Base-by-base conservation (phyloP, 192 early-diverging fungal genomes). In the Rhizophagus prolifer region DNA sequence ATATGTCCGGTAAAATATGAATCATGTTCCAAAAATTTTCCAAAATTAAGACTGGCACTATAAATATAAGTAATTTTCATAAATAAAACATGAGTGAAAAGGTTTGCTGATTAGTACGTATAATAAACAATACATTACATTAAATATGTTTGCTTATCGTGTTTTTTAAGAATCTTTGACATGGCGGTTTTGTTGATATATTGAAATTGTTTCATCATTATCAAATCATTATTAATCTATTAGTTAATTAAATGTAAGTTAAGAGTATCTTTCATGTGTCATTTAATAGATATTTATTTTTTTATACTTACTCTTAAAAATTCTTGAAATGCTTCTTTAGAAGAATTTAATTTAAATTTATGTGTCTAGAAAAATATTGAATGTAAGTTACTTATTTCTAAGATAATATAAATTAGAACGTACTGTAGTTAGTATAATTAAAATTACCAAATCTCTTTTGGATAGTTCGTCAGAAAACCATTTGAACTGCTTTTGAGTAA, bases 121-220 rank as follows among this genome's bases (percentile, higher is more conserved):
- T 44, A 44, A 44, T 44, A 9, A 9, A 19, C 58, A 14, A 23
- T 65, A 72, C 78, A 70, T 84, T n/a, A 87, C 86, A 34, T 75
- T 63, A 96, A 79, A 28, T 90, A 89, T 12, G 91, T 94, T 26
- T 90, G 88, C 79, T 96, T 96, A 79, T 96, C 94, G 78, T 96
- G 94, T 80, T 96, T 96, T 80, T 96, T 96, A 41, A 96, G 80
- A 36, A 96, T 95, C 79, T 96, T 96, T 47, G 86, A 86, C 77
- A 92, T 90, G 0, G 94, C 94, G 63, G 85, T 88, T 66, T 88
- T 88, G 81, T 96, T 96, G 78, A 94, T 78, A 67, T 86, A 88
- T 60, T 91, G 87, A 81, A 96, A 92, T 59, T 89, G 87, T 74
- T 89, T 89, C 82, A 95, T 82, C 21, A 82, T 74, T 1, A 92